These are phyloP conservation scores for Lachnellula occidentalis DNA, from an alignment of 2,329 filamentous ascomycete genomes.

Conservation along the genomic window DNA sequence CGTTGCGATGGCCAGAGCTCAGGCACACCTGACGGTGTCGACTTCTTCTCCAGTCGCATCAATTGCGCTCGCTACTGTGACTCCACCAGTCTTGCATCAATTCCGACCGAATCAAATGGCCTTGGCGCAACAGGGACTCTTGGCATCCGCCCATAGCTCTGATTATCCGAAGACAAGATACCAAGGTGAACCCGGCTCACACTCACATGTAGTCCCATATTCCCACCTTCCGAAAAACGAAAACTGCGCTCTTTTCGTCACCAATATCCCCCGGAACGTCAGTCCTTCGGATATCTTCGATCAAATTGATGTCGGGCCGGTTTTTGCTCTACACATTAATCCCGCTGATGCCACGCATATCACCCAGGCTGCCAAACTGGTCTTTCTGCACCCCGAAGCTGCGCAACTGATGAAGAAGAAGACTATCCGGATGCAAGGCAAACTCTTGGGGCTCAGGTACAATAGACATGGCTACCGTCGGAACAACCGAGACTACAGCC, in stretches of 20 bases:
- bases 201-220: not conserved
- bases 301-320: slow-evolving; percentile 14
- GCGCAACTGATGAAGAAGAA: slow-evolving; percentile 1
- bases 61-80: too few species aligned
- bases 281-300: slow-evolving; percentile 13
- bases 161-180: not conserved
- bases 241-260: slow-evolving; percentile 23
- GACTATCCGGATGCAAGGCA: slow-evolving; percentile 1
- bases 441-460: slow-evolving; percentile 3
- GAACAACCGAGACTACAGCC: not conserved
- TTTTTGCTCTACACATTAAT: slow-evolving; percentile 14
- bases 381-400: slow-evolving; percentile 14
- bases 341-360: slow-evolving; percentile 4
- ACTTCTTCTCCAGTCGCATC: too few species aligned
- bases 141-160: not conserved
- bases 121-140: too few species aligned
- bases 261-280: slow-evolving; percentile 11
- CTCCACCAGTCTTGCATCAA: too few species aligned
- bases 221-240: slow-evolving; percentile 8
- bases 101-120: too few species aligned
- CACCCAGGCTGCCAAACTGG: slow-evolving; percentile 17
- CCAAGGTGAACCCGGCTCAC: slow-evolving; percentile 1
- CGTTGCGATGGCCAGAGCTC: too few species aligned
- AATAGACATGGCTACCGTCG: slow-evolving; percentile 12
- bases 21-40: too few species aligned